Evolutionary conservation across 1,139 yeast species (phyloP).

Genomic region (Pichia sp.): DNA sequence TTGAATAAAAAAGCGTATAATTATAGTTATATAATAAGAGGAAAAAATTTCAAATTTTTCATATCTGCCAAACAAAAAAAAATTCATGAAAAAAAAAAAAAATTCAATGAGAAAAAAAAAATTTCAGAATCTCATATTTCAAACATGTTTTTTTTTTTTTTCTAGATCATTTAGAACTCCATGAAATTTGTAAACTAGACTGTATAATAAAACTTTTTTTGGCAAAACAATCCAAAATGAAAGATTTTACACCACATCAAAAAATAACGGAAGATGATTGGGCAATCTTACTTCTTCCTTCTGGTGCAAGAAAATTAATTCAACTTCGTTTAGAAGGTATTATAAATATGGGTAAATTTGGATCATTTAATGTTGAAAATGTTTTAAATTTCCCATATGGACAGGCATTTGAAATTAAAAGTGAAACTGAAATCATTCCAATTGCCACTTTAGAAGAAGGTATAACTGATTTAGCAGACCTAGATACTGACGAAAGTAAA

Average conservation of each 20-base stretch:
- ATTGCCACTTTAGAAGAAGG: constrained; percentile 34
- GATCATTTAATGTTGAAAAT: constrained; percentile 67
- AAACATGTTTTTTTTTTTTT: neutral
- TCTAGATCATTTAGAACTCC: too few species aligned
- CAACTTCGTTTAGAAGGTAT: constrained; percentile 53
- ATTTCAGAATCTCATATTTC: neutral
- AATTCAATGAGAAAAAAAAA: constrained; percentile 7
- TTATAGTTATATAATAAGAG: neutral
- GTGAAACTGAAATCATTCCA: constrained; percentile 47
- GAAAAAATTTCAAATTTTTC: constrained; percentile 9
- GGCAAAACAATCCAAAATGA: neutral
- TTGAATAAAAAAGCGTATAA: neutral
- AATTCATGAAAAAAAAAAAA: constrained; percentile 17
- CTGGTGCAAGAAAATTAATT: constrained; percentile 68
- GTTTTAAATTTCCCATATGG: constrained; percentile 82
- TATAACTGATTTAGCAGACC: constrained; percentile 14
- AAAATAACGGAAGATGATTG: constrained; percentile 38
- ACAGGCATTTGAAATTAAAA: constrained; percentile 77
- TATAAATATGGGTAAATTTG: constrained; percentile 84
- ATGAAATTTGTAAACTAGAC: neutral
- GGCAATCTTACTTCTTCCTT: constrained; percentile 71
- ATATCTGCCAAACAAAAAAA: constrained; percentile 10
- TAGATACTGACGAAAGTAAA: constrained; percentile 30
- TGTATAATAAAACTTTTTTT: neutral
- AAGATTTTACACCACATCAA: constrained; percentile 24